A percentile compares a stretch with the other conserved stretches of the same genome.
Evolutionary conservation across 768 basidiomycete genomes (phyloP).

Genomic region (Coprinopsis sp.): DNA sequence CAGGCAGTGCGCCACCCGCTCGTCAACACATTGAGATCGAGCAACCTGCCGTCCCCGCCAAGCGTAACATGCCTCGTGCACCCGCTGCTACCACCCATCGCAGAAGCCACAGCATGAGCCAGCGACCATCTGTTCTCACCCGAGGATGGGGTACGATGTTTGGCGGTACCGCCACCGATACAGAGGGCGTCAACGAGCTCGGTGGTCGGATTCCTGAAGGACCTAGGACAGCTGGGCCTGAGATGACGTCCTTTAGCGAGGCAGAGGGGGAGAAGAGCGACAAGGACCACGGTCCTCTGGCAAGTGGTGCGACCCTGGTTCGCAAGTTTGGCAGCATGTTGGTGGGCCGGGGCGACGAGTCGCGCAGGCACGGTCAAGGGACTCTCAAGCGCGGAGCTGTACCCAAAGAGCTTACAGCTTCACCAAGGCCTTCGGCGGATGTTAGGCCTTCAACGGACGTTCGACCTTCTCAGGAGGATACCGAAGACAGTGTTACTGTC

Average conservation of each 20-base stretch:
- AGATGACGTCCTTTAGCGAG: slow-evolving; percentile 50
- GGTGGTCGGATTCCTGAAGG: slow-evolving; percentile 24
- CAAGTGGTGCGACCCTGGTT: slow-evolving; percentile 68
- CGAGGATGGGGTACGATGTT: slow-evolving; percentile 62
- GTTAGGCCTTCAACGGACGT: slow-evolving; percentile 25
- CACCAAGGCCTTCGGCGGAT: slow-evolving; percentile 27
- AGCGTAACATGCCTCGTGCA: slow-evolving; percentile 48
- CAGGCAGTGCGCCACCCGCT: not conserved
- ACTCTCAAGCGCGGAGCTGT: slow-evolving; percentile 3
- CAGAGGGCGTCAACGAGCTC: slow-evolving; percentile 36
- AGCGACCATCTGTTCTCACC: slow-evolving; percentile 51
- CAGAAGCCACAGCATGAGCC: slow-evolving; percentile 79
- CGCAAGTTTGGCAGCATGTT: slow-evolving; percentile 73
- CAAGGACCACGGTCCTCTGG: slow-evolving; percentile 35
- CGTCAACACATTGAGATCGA: slow-evolving; percentile 30
- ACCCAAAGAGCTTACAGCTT: slow-evolving; percentile 4
- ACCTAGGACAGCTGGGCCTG: slow-evolving; percentile 66
- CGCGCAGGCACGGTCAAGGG: slow-evolving; percentile 42
- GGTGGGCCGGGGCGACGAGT: slow-evolving; percentile 38
- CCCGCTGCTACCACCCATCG: slow-evolving; percentile 78
- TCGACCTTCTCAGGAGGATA: too few relatives aligned
- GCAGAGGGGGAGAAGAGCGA: slow-evolving; percentile 29
- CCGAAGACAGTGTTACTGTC: slow-evolving; percentile 18
- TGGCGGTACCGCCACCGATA: slow-evolving; percentile 33
- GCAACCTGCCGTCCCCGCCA: slow-evolving; percentile 16